Base-by-base conservation (phyloP, 768 basidiomycete species). In the Pulveroboletus frians region DNA sequence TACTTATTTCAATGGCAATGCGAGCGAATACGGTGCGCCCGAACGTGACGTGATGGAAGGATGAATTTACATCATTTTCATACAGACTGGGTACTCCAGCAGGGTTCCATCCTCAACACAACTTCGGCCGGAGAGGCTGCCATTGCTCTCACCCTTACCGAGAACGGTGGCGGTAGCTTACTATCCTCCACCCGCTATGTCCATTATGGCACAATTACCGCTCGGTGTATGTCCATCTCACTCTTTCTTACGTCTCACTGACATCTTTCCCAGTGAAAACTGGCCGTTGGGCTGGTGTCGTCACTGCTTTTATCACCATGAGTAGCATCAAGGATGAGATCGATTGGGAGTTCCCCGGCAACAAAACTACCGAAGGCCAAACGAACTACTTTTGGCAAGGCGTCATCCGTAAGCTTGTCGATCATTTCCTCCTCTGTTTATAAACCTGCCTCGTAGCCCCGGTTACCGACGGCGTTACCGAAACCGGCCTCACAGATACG, bases 251-350 rank as follows among this genome's bases (percentile, higher is more conserved):
- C 13, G 5, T 36, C 36, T 20, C 20, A 26, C 26, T 51, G n/a
- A 55, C 37, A 26, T 17, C 4, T 17, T 26, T 11, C 39, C 15
- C 57, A 86, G 85, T 89, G 56, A 90, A 89, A 70, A 85, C 88
- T 1, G 81, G 85, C 36, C 78, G 80, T 49, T 90, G 87, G 88
- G 75, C 64, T 15, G 90, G 90, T 30, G 83, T 93, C 7, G 85
- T 94, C 46, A 84, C 85, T 1, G 90, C 91, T 9, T 87, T 86
- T 69, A 88, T 90, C 59, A 85, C 84, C 5, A 92, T 92, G 90
- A 81, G 79, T 57, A 79, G 84, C 55, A 75, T 90, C 58, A 89
- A 87, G 63, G 86, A 89, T 60, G 89, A 91, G 63, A 87, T 92
- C 44, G 88, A 92, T 55, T 90, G 89, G 88, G 88, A 90, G 63